Evolutionary conservation across 176 grass and related monocot genomes (phyloP), one percentile per base, ranked within the genome.

Genomic region (Ampelocalamus luodianensis): DNA sequence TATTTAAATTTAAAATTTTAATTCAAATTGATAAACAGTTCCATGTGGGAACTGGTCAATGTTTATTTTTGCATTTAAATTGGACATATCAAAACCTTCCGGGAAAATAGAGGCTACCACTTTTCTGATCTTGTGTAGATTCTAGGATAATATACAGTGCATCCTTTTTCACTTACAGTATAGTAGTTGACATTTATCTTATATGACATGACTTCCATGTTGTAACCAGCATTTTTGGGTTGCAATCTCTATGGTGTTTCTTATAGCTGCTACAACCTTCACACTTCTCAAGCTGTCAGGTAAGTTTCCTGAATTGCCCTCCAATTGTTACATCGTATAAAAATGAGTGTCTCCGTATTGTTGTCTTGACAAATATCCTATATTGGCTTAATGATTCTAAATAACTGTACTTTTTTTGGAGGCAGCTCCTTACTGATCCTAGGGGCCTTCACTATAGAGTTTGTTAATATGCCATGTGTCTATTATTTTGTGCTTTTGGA

Each of bases 241-340:
- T 87, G 93, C 91, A 44, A 96, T 95, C 73, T 99, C 93, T 37
- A 96, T 99, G 96, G 96, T 99, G 85, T 96, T 99, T 87, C 90
- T 99, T 84, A 87, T 99, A 84, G 91, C 93, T 89, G 91, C 91
- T 37, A 95, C 93, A 40, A 91, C 84, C 62, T 95, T 96, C 70
- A 95, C 91, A 64, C 88, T 94, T 92, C 90, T 93, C 78, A 95
- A 93, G 81, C 84, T 93, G 59, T 91, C 91, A 56, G 95, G 95
- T 98, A 95, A 80, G 65, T 71, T 71, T 64, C 36, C 51, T 81
- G 55, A 60, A 51, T 65, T 74, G 8, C 62, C 18, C 80, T 85
- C 70, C 63, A 85, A 37, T 23, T 36, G 7, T 76, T 68, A 37
- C 16, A 10, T 69, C 18, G 65, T 65, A 15, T 44, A 63, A 67